Percentiles rank a stretch among this genome's conserved stretches.
phyloP scores from a whole-genome alignment of 2,329 filamentous ascomycete species.

The Seiridium unicorne region DNA sequence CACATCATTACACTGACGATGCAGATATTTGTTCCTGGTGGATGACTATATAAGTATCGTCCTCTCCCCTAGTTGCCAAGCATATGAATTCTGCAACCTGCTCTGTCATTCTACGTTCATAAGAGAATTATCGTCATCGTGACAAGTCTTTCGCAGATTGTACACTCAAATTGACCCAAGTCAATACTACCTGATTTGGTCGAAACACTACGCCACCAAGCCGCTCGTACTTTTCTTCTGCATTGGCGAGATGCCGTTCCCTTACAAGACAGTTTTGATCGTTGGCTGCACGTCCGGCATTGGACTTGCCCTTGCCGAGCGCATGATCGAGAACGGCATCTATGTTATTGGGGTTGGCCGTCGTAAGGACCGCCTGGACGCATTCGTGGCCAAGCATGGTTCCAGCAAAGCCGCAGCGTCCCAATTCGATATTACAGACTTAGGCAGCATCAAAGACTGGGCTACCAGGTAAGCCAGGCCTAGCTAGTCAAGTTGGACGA shows the following conservation, averaged over 20 bases:
- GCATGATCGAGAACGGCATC: conserved; percentile 40
- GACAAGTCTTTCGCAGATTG: too few species aligned
- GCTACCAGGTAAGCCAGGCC: conserved; percentile 29
- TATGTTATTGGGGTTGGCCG: conserved; percentile 56
- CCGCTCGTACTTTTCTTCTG: too few species aligned
- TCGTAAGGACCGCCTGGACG: conserved; percentile 50
- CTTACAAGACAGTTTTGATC: conserved; percentile 26
- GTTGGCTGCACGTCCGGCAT: conserved; percentile 27
- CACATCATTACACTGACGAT: neutral
- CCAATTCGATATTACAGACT: conserved; percentile 43
- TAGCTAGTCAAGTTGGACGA: too few species aligned
- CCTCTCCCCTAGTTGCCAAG: too few species aligned
- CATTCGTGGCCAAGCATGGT: conserved; percentile 46
- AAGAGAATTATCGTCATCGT: too few species aligned
- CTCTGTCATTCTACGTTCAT: too few species aligned
- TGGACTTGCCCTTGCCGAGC: conserved; percentile 26
- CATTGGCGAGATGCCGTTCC: conserved; percentile 18
- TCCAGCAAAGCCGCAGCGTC: conserved; percentile 35
- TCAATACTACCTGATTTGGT: too few species aligned
- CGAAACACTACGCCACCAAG: too few species aligned
- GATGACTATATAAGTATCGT: too few species aligned
- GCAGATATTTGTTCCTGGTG: too few species aligned
- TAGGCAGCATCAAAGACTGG: conserved; percentile 38
- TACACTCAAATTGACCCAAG: too few species aligned
- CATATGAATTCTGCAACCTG: too few species aligned